These are phyloP conservation scores for Sindora glabra DNA, from an alignment of 306 rosid species.

Conservation along the genomic window DNA sequence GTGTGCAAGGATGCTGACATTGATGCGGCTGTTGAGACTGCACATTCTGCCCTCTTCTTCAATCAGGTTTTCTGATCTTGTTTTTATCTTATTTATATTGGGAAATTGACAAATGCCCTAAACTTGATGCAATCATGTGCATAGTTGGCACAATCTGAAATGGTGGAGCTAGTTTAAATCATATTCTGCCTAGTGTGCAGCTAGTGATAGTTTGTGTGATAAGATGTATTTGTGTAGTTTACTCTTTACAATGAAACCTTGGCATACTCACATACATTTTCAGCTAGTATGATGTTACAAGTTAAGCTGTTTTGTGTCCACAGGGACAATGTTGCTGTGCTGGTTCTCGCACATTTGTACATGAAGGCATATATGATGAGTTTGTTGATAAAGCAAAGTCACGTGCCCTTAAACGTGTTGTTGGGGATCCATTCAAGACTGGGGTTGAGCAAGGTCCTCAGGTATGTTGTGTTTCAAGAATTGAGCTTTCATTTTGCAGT, in stretches of 20 bases:
- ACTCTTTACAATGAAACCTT: background rate
- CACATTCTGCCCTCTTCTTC: conserved; percentile 65
- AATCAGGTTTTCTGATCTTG: conserved; percentile 45
- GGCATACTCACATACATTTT: background rate
- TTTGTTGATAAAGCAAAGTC: conserved; percentile 62
- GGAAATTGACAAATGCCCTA: no score
- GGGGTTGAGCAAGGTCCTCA: conserved; percentile 91
- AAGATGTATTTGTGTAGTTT: no score
- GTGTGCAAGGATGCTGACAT: conserved; percentile 72
- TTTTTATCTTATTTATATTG: background rate
- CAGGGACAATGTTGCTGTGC: conserved; percentile 86
- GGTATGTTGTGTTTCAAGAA: conserved; percentile 38
- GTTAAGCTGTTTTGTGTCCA: conserved; percentile 6
- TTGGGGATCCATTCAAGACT: conserved; percentile 68
- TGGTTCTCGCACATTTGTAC: conserved; percentile 81
- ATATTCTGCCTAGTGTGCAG: no score
- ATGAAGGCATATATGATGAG: conserved; percentile 62
- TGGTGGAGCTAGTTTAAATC: no score
- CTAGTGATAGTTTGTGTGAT: no score
- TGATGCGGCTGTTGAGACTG: conserved; percentile 65
- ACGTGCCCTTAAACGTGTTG: conserved; percentile 49
- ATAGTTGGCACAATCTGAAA: no score
- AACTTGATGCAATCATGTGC: no score
- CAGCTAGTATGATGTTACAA: background rate
- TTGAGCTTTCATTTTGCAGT: no score